These are phyloP conservation scores for Ochetophila trinervis DNA, from an alignment of 306 rosid genomes.

Conservation along the genomic window DNA sequence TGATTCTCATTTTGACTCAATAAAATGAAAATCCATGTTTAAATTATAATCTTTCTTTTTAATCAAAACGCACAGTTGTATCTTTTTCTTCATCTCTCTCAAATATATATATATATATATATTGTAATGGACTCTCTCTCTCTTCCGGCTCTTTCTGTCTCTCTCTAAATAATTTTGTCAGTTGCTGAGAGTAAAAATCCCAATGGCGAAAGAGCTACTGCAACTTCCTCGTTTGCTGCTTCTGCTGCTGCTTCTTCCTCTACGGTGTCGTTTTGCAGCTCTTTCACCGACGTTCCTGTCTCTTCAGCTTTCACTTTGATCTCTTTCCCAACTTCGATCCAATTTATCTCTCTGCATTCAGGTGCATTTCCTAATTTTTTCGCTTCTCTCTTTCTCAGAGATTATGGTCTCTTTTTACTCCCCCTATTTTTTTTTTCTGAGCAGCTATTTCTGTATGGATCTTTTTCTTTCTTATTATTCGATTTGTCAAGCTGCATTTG, in stretches of 20 bases:
- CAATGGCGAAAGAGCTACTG: slow-evolving; percentile 69
- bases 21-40: background rate
- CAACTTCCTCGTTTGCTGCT: slow-evolving; percentile 63
- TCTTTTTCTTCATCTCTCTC: background rate
- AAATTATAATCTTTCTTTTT: slow-evolving; percentile 6
- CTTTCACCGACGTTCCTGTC: slow-evolving; percentile 21
- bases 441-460: background rate
- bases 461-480: background rate
- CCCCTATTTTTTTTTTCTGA: background rate
- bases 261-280: slow-evolving; percentile 53
- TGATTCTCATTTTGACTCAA: slow-evolving; percentile 34
- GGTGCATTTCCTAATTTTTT: slow-evolving; percentile 30
- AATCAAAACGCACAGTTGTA: background rate
- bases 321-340: slow-evolving; percentile 36
- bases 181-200: slow-evolving; percentile 33
- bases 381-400: background rate
- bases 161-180: slow-evolving; percentile 37
- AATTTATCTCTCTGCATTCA: slow-evolving; percentile 22
- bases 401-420: background rate
- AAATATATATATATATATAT: background rate
- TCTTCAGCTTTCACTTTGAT: slow-evolving; percentile 39
- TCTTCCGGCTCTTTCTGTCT: slow-evolving; percentile 9
- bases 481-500: slow-evolving; percentile 9
- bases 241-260: slow-evolving; percentile 31
- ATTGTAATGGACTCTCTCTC: background rate